Evolutionary conservation across 225 moss, liverwort and hornwort species (phyloP), one percentile per base, ranked within the genome.

Genomic region (Sphagnum contortum): DNA sequence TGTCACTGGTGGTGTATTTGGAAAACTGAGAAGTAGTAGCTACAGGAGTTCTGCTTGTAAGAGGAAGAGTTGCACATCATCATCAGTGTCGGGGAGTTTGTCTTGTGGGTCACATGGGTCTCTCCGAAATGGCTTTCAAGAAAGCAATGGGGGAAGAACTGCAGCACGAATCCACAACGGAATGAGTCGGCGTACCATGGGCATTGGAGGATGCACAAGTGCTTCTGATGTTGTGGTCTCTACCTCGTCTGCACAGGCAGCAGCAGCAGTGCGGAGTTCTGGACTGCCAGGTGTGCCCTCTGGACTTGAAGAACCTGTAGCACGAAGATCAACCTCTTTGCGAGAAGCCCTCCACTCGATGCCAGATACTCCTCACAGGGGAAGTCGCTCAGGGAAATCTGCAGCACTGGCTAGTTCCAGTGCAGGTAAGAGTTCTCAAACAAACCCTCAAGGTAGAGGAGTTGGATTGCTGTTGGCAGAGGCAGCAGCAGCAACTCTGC

Each of bases 41-140:
- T 85, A 87, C 63, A 84, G 92, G 70, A 73, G 87, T 70, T 65
- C 85, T 46, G 83, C 89, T 55, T 87, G 87, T 81, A 92, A 92
- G 77, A 83, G 92, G 58, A 89, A 89, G 70, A 87, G 89, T 64
- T 92, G 85, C 65, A 77, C 29, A 29, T 29, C 87, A 67, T 74
- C 89, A 57, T 84, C 85, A 49, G 76, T 66, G 12, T 64, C 80
- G 11, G 83, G 83, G 49, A 83, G 70, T 69, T 73, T 77, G 66
- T 87, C 87, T 60, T 78, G 68, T 71, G 77, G 82, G 44, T 85
- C 63, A 29, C 29, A 29, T 70, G 79, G 77, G 13, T 89, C 89
- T 70, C 83, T 80, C 49, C 72, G 81, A 57, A 72, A 74, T 66
- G 76, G 81, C 44, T 81, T 75, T 64, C 81, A 81, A 72, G 89